Conservation (phyloP, 305 asterid genomes). For the Rubia tinctorum region DNA sequence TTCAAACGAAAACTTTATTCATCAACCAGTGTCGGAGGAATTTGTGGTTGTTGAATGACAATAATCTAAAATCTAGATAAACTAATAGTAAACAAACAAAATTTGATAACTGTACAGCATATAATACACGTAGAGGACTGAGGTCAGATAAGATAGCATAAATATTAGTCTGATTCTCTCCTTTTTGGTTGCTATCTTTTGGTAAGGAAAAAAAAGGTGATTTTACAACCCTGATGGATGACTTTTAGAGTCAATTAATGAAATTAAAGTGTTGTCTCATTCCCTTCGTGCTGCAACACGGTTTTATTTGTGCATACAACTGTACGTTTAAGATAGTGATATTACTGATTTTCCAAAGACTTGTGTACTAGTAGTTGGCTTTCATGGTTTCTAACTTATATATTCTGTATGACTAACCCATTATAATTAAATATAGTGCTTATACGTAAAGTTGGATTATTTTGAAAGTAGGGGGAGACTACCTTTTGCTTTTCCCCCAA, state of each 20-base stretch:
- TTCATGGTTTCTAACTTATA: no score
- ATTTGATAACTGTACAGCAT: neutral
- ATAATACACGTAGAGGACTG: neutral
- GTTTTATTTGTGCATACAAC: conserved; percentile 21
- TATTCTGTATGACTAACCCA: no score
- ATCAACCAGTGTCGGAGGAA: no score
- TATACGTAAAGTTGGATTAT: no score
- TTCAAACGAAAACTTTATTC: no score
- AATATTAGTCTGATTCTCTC: neutral
- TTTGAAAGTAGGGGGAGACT: no score
- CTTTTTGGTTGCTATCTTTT: conserved; percentile 1
- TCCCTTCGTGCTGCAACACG: conserved; percentile 53
- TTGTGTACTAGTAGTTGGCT: neutral
- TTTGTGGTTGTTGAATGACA: no score
- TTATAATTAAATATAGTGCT: no score
- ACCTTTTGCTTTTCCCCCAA: no score
- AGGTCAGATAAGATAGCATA: neutral
- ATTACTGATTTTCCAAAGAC: neutral
- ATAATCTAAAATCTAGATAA: no score
- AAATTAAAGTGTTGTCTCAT: conserved; percentile 7
- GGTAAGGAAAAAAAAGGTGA: neutral
- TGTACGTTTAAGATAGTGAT: neutral
- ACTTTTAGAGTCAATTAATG: neutral
- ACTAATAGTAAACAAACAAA: conserved; percentile 1
- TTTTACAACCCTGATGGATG: conserved; percentile 5